These are phyloP conservation scores for Yarrowia alimentaria DNA, from an alignment of 805 yeast genomes.

Conservation along the genomic window DNA sequence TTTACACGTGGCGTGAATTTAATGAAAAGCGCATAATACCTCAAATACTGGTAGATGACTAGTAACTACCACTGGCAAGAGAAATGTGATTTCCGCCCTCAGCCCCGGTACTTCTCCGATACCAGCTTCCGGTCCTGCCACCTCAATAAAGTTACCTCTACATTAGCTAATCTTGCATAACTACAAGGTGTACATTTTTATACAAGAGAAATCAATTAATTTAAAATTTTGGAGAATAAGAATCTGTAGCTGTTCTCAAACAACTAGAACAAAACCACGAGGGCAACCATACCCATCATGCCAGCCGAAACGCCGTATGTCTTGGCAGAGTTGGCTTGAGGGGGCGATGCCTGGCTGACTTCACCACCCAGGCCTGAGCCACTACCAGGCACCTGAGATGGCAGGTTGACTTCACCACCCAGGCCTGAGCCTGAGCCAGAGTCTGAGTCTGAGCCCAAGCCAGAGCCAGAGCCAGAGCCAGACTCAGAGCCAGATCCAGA, in stretches of 20 bases:
- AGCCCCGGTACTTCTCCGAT: too few relatives aligned
- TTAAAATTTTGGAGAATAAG: too few relatives aligned
- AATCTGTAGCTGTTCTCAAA: too few relatives aligned
- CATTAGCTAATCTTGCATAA: too few relatives aligned
- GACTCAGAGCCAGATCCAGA: conserved; percentile 13
- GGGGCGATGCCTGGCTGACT: background rate
- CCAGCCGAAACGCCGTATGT: conserved; percentile 11
- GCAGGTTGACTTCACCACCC: conserved; percentile 22
- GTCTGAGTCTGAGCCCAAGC: conserved; percentile 18
- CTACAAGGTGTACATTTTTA: too few relatives aligned
- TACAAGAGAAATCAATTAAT: conserved; percentile 5
- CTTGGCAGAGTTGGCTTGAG: conserved; percentile 28
- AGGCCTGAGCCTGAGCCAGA: conserved; percentile 24
- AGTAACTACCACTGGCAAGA: too few relatives aligned
- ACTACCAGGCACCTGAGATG: too few relatives aligned
- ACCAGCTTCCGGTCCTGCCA: too few relatives aligned
- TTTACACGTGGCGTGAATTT: background rate
- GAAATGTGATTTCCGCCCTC: too few relatives aligned
- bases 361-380: conserved; percentile 27
- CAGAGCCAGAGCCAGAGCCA: conserved; percentile 25
- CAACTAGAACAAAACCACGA: conserved; percentile 16
- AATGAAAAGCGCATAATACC: too few relatives aligned
- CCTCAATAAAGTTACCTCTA: too few relatives aligned
- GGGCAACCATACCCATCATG: conserved; percentile 13
- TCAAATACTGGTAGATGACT: too few relatives aligned